phyloP scores from a whole-genome alignment of 2,329 filamentous ascomycete genomes.

The Aspergillus hiratsukae region DNA sequence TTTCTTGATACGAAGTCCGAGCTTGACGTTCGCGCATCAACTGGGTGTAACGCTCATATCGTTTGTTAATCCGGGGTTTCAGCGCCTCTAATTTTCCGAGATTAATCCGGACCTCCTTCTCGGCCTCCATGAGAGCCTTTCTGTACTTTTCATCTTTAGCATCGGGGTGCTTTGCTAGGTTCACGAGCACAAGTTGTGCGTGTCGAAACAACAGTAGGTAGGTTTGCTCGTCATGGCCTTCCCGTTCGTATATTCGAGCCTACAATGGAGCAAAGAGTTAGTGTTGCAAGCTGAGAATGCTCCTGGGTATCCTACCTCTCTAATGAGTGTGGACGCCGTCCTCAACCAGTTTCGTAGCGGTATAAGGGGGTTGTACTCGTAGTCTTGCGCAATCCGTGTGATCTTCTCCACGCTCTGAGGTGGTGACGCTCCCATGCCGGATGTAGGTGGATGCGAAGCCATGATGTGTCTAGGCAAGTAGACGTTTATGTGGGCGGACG shows the following conservation, averaged over 20 bases:
- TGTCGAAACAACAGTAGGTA: conserved; percentile 91
- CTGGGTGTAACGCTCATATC: conserved; percentile 64
- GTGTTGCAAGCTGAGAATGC: neutral
- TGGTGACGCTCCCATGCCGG: conserved; percentile 33
- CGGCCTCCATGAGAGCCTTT: conserved; percentile 51
- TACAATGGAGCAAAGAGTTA: conserved; percentile 34
- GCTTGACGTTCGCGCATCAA: conserved; percentile 45
- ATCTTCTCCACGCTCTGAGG: conserved; percentile 76
- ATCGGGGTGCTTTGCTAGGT: conserved; percentile 72
- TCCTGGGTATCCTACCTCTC: conserved; percentile 60
- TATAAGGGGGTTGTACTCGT: conserved; percentile 73
- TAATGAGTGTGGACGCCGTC: conserved; percentile 71
- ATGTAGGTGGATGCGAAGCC: conserved; percentile 19
- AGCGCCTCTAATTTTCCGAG: conserved; percentile 69
- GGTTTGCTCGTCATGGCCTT: conserved; percentile 81
- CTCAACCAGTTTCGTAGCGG: conserved; percentile 77
- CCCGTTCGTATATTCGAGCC: conserved; percentile 78
- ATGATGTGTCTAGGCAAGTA: conserved; percentile 12
- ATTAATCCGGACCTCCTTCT: conserved; percentile 59
- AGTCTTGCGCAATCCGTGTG: conserved; percentile 68
- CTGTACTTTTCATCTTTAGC: conserved; percentile 60
- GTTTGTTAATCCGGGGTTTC: conserved; percentile 70
- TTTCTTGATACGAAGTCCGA: conserved; percentile 27
- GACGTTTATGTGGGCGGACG: neutral
- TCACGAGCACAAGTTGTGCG: conserved; percentile 74